A percentile compares a stretch with the other conserved stretches of the same genome.
Evolutionary conservation across 768 basidiomycete genomes (phyloP).

Genomic region (Pulveroboletus sp.): DNA sequence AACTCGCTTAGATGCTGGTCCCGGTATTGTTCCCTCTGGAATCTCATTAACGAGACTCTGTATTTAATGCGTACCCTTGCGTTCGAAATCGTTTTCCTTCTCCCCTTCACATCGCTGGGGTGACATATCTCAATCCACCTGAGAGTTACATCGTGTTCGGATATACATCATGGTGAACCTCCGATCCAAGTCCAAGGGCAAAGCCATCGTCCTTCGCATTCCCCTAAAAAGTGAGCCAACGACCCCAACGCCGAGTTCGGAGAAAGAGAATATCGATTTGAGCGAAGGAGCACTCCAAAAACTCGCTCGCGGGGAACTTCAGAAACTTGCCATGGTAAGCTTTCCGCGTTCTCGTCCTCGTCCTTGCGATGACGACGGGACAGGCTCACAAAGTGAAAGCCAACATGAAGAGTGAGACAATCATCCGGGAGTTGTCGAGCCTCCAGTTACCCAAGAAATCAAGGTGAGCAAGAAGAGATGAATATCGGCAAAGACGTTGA

Average conservation of each 20-base stretch:
- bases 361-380: background rate
- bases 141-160: background rate
- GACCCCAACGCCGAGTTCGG: background rate
- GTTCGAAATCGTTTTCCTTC: background rate
- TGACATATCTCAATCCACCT: background rate
- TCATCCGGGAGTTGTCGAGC: conserved; percentile 21
- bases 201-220: background rate
- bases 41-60: too few species aligned
- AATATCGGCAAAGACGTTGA: background rate
- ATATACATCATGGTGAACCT: conserved; percentile 10
- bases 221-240: background rate
- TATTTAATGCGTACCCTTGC: too few species aligned
- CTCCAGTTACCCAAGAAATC: conserved; percentile 7
- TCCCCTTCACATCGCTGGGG: background rate
- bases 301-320: conserved; percentile 23
- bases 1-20: conserved; percentile 16
- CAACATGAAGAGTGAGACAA: conserved; percentile 26
- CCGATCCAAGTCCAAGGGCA: conserved; percentile 10
- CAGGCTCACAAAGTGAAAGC: conserved; percentile 23
- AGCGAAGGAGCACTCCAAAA: conserved; percentile 19
- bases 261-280: background rate
- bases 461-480: conserved; percentile 8
- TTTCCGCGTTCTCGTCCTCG: background rate
- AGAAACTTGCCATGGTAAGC: conserved; percentile 26
- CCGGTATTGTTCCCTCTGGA: conserved; percentile 14